These are phyloP conservation scores for Sphagnurus paluster DNA, from an alignment of 1,284 basidiomycete genomes.

Conservation along the genomic window DNA sequence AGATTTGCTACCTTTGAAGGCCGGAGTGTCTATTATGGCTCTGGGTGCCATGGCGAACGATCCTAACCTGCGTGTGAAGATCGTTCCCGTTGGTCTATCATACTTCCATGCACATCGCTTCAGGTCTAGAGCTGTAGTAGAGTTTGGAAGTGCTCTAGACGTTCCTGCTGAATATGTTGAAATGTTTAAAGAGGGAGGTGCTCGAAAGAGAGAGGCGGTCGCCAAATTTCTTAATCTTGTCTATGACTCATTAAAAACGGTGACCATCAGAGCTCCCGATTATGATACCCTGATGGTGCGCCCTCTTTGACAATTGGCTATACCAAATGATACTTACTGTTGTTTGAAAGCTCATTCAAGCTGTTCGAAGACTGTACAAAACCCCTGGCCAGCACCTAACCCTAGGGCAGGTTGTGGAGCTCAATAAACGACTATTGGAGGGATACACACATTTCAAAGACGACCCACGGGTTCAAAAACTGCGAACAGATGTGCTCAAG, in stretches of 20 bases:
- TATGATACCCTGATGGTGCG: conserved; percentile 96
- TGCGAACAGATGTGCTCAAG: conserved; percentile 84
- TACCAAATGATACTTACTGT: no score
- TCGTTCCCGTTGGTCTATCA: conserved; percentile 92
- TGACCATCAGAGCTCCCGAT: conserved; percentile 95
- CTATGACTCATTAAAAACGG: conserved; percentile 96
- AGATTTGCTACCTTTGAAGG: conserved; percentile 92
- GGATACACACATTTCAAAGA: conserved; percentile 95
- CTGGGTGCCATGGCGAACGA: conserved; percentile 94
- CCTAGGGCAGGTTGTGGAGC: conserved; percentile 94
- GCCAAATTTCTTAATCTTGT: conserved; percentile 89
- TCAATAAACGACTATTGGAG: conserved; percentile 93
- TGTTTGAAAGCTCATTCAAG: conserved; percentile 85
- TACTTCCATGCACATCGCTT: conserved; percentile 97
- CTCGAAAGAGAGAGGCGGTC: conserved; percentile 89
- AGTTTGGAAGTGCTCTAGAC: conserved; percentile 92
- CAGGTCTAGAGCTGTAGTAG: conserved; percentile 93
- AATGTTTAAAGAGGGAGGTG: conserved; percentile 90
- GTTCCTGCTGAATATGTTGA: conserved; percentile 86
- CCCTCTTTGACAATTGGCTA: no score
- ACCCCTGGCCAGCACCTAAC: conserved; percentile 95
- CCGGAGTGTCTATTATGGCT: conserved; percentile 97
- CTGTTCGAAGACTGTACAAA: conserved; percentile 91
- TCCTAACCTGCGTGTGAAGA: conserved; percentile 84
- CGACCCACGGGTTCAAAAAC: conserved; percentile 85